Percentiles rank a stretch among this genome's conserved stretches.
Conservation (phyloP, 148 eudicot genomes). For the Polygonum aviculare region DNA sequence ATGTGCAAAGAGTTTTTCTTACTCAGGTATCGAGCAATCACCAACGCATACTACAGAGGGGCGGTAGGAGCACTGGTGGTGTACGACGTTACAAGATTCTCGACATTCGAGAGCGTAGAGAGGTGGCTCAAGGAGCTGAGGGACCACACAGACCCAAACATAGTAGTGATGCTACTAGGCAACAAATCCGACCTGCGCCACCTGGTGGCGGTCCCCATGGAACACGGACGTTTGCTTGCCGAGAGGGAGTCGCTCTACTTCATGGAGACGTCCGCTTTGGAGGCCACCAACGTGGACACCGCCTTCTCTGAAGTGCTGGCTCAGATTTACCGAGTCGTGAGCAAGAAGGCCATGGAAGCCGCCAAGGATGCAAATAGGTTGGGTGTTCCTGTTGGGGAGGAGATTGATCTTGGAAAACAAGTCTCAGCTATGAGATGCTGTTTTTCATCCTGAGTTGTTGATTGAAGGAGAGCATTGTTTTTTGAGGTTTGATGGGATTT, state of each 20-base stretch:
- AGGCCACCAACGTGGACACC: background rate
- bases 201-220: background rate
- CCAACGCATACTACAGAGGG: slow-evolving; percentile 4
- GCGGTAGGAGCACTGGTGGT: slow-evolving; percentile 1
- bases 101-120: background rate
- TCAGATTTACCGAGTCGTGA: background rate
- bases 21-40: slow-evolving; percentile 5
- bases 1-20: background rate
- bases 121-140: slow-evolving; percentile 8
- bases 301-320: background rate
- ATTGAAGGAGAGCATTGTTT: too few relatives aligned
- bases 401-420: slow-evolving; percentile 46
- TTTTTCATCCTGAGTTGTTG: too few relatives aligned
- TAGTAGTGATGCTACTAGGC: slow-evolving; percentile 5
- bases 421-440: slow-evolving; percentile 30
- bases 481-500: too few relatives aligned
- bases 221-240: background rate
- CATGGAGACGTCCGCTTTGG: slow-evolving; percentile 9
- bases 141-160: slow-evolving; percentile 6
- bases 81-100: background rate
- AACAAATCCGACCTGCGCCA: background rate
- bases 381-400: slow-evolving; percentile 41
- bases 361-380: slow-evolving; percentile 18
- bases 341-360: slow-evolving; percentile 3
- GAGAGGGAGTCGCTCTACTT: background rate